Conservation (phyloP, 78 protist species). For the slime mould (Dictyostelium discoideum) region DNA sequence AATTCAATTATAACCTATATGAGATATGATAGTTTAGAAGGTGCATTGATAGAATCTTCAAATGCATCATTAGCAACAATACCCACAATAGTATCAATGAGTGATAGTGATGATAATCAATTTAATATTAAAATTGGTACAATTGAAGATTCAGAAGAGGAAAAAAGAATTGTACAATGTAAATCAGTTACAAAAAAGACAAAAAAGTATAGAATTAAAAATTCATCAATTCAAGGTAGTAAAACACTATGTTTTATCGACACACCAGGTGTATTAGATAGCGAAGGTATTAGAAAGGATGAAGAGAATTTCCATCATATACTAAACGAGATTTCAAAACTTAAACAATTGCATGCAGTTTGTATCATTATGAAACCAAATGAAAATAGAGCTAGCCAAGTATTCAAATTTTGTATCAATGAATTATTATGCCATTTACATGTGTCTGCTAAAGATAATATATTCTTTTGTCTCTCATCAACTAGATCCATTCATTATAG, state of each 20-base stretch:
- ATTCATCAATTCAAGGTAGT: not conserved
- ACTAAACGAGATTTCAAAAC: not conserved
- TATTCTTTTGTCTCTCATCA: not conserved
- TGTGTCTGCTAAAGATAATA: not conserved
- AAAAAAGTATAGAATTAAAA: not conserved
- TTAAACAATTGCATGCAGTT: not conserved
- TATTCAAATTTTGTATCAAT: not conserved
- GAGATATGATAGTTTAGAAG: not conserved
- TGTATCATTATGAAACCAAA: slow-evolving; percentile 8
- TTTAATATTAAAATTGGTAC: not conserved
- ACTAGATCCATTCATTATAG: not conserved
- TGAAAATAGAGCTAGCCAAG: not conserved
- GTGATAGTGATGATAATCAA: not conserved
- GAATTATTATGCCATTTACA: slow-evolving; percentile 8
- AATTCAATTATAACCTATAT: slow-evolving; percentile 23
- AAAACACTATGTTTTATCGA: slow-evolving; percentile 5
- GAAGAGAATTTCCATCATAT: not conserved
- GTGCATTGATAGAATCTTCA: not conserved
- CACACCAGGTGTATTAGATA: slow-evolving; percentile 29
- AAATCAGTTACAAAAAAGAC: not conserved
- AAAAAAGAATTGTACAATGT: not conserved
- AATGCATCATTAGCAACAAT: not conserved
- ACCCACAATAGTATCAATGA: not conserved
- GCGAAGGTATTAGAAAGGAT: not conserved
- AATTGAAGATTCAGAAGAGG: not conserved